Percentiles rank a stretch among this genome's conserved stretches.
These are phyloP conservation scores for Phyllosticta citriasiana DNA, from an alignment of 2,329 filamentous ascomycete genomes.

Conservation along the genomic window DNA sequence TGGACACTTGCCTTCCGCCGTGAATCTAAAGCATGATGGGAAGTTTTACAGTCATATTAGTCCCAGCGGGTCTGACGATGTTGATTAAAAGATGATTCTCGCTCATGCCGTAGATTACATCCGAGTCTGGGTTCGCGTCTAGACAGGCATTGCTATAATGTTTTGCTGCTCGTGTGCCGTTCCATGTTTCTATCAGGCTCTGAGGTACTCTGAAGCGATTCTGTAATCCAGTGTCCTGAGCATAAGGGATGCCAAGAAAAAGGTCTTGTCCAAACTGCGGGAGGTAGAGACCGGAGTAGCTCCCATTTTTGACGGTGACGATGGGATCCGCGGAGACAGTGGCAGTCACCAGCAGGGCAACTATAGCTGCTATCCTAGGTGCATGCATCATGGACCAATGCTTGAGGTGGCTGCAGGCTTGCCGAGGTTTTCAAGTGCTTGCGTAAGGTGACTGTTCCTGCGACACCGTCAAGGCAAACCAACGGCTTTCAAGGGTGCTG, in stretches of 20 bases:
- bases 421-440: neutral
- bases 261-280: slow-evolving; percentile 23
- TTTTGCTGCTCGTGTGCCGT: neutral
- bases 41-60: neutral
- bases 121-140: neutral
- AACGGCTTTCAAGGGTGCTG: neutral
- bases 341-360: neutral
- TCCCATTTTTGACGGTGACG: slow-evolving; percentile 24
- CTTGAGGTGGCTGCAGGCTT: neutral
- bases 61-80: slow-evolving; percentile 5
- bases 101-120: slow-evolving; percentile 7
- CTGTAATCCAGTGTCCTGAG: slow-evolving; percentile 10
- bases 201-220: slow-evolving; percentile 9
- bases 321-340: neutral
- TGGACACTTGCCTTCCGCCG: neutral
- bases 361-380: neutral
- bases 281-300: slow-evolving; percentile 24
- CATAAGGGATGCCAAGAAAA: slow-evolving; percentile 23
- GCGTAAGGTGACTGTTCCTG: neutral
- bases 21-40: slow-evolving; percentile 6
- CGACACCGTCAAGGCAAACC: neutral
- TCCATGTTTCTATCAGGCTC: slow-evolving; percentile 4
- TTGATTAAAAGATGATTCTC: slow-evolving; percentile 10
- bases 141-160: slow-evolving; percentile 2
- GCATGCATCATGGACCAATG: neutral